Base-by-base conservation (phyloP, 2,329 filamentous ascomycete species). In the Aphanocladium album region DNA sequence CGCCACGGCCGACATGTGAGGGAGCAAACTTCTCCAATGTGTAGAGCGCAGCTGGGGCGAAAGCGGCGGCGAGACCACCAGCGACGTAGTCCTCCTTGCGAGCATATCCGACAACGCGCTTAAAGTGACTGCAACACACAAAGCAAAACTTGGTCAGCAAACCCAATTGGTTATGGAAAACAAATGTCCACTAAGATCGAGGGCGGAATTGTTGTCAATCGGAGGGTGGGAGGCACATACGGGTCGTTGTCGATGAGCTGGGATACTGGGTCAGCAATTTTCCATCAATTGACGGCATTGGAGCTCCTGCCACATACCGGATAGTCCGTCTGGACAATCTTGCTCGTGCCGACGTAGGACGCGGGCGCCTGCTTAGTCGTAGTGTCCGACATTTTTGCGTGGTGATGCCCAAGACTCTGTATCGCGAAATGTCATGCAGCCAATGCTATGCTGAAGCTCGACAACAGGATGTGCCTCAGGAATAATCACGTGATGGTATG, bases 231-330 rank as follows among this genome's bases (percentile, higher is more conserved):
- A 56, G 25, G 60, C 50, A 75, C 74, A 61, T 93, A 97, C 93
- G 95, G 95, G 78, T 99, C 95, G 80, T 91, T 96, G 82, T 99
- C 95, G 78, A 99, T 98, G 80, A 98, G 89, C 95, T 99, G 79
- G 67, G 71, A 71, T 47, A 60, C 64, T 62, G 62, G 51, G 60
- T 69, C 65, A 67, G 62, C 65, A 62, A 65, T 66, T 63, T 61
- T 63, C n/a, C 59, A 52, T 53, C 61, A 61, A 65, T 68, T 69
- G 64, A 64, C 62, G 59, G 43, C 21, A 51, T 33, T 65, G 66
- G 64, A 63, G 57, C 64, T 17, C 51, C 30, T 45, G 41, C 12
- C 60, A 80, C 90, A 71, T 80, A 98, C 95, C 62, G 93, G 93
- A 75, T 90, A 98, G 63, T 95, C 88, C 69, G 90, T 90, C 74